These are phyloP conservation scores for Inosperma sp. DNA, from an alignment of 768 basidiomycete genomes.

Conservation along the genomic window DNA sequence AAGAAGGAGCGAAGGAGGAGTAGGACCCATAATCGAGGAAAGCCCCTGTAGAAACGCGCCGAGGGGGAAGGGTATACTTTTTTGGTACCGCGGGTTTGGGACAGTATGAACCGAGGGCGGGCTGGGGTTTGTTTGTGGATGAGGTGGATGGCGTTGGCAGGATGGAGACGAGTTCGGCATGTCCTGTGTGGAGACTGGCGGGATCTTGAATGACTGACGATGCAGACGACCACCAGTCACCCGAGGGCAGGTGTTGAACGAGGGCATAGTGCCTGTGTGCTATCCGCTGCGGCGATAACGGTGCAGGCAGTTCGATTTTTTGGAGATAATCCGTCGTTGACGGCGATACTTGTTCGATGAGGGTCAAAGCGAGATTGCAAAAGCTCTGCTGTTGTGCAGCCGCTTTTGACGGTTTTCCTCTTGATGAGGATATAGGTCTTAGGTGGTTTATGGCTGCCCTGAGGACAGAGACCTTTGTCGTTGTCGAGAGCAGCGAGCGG, in stretches of 20 bases:
- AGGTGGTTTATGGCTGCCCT: slow-evolving; percentile 65
- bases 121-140: slow-evolving; percentile 29
- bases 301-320: slow-evolving; percentile 35
- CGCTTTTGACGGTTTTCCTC: slow-evolving; percentile 57
- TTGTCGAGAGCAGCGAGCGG: slow-evolving; percentile 18
- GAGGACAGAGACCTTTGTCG: slow-evolving; percentile 15
- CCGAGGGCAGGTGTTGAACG: slow-evolving; percentile 71
- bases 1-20: slow-evolving; percentile 72
- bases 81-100: slow-evolving; percentile 38
- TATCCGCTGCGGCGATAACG: slow-evolving; percentile 23
- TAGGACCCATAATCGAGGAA: slow-evolving; percentile 79
- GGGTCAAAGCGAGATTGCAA: slow-evolving; percentile 65
- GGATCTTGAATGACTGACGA: slow-evolving; percentile 40
- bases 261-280: slow-evolving; percentile 64
- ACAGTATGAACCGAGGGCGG: slow-evolving; percentile 58
- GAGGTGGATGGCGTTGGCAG: slow-evolving; percentile 56
- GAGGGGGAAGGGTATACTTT: slow-evolving; percentile 43
- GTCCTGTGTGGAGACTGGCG: slow-evolving; percentile 49
- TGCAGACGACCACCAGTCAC: slow-evolving; percentile 80
- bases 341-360: slow-evolving; percentile 66
- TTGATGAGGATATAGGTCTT: slow-evolving; percentile 61
- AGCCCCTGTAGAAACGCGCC: slow-evolving; percentile 55
- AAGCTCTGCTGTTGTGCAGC: slow-evolving; percentile 70
- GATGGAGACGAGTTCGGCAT: slow-evolving; percentile 74
- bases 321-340: slow-evolving; percentile 44